phyloP scores from a whole-genome alignment of 1,284 basidiomycete genomes.

The Schizophyllum amplum region DNA sequence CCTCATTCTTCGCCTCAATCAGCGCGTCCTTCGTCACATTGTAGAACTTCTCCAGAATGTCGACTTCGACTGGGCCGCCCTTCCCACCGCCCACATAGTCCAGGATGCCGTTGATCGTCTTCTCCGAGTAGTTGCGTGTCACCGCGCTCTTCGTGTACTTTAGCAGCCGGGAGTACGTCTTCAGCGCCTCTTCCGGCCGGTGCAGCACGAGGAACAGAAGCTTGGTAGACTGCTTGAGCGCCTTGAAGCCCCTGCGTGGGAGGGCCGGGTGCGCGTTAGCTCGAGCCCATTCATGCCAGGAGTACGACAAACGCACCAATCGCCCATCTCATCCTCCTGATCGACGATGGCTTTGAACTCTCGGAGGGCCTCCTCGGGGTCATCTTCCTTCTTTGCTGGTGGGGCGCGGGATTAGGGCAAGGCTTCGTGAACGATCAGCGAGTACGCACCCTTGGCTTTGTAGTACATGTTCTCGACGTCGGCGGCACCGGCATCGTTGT shows the following conservation, averaged over 20 bases:
- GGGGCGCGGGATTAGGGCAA: constrained; percentile 2
- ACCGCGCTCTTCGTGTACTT: constrained; percentile 91
- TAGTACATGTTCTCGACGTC: constrained; percentile 99
- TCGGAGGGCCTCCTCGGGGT: constrained; percentile 81
- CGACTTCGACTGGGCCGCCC: constrained; percentile 74
- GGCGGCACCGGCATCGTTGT: constrained; percentile 70
- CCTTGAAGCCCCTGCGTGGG: constrained; percentile 88
- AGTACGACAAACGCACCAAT: constrained; percentile 57
- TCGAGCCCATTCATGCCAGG: background rate
- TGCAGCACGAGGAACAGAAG: constrained; percentile 78
- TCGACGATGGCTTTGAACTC: constrained; percentile 86
- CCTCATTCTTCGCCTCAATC: constrained; percentile 94
- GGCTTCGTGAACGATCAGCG: background rate
- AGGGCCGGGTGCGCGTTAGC: background rate
- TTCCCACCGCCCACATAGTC: constrained; percentile 97
- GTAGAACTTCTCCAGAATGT: constrained; percentile 91
- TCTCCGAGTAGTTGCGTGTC: constrained; percentile 90
- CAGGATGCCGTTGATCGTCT: constrained; percentile 96
- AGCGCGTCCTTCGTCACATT: constrained; percentile 86
- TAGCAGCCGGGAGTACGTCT: constrained; percentile 80
- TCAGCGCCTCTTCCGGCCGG: constrained; percentile 77
- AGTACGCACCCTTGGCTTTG: constrained; percentile 80
- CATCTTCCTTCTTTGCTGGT: constrained; percentile 86
- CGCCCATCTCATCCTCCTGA: constrained; percentile 84
- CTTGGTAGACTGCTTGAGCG: constrained; percentile 96